These are phyloP conservation scores for Alternaria burnsii DNA, from an alignment of 2,329 filamentous ascomycete species.

Conservation along the genomic window DNA sequence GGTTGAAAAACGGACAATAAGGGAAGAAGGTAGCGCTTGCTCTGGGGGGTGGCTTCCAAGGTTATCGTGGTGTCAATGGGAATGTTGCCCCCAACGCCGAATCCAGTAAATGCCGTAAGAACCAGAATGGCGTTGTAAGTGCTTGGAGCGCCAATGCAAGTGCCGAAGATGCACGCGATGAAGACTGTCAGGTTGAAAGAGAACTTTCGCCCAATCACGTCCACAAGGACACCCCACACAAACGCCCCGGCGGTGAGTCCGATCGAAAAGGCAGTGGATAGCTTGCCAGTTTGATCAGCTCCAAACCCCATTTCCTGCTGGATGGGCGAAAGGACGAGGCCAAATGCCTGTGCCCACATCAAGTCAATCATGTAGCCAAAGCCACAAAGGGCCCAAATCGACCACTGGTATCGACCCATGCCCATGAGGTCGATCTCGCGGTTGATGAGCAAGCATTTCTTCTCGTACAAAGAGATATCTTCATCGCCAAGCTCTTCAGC, in stretches of 20 bases:
- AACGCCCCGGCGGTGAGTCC: conserved; percentile 65
- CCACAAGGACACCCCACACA: conserved; percentile 64
- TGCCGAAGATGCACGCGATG: conserved; percentile 63
- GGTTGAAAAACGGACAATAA: conserved; percentile 65
- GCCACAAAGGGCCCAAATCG: conserved; percentile 62
- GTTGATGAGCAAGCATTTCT: conserved; percentile 56
- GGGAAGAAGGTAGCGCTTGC: conserved; percentile 62
- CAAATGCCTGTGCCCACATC: conserved; percentile 67
- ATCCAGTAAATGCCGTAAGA: conserved; percentile 63
- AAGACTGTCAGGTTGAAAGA: conserved; percentile 67
- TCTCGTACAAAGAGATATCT: conserved; percentile 49
- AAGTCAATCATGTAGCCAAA: conserved; percentile 66
- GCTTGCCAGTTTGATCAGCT: conserved; percentile 56
- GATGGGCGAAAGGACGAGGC: conserved; percentile 62
- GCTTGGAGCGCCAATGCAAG: conserved; percentile 60
- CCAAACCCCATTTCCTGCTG: conserved; percentile 66
- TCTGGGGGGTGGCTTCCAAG: conserved; percentile 64
- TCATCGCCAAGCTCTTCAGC: conserved; percentile 22
- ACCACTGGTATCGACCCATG: conserved; percentile 65
- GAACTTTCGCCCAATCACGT: conserved; percentile 63
- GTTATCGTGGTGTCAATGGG: conserved; percentile 66
- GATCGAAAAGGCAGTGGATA: conserved; percentile 64
- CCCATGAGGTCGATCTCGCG: conserved; percentile 62
- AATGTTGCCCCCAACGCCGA: conserved; percentile 63
- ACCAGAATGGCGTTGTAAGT: conserved; percentile 62